Base-by-base conservation (phyloP, 257 asterid genomes). In the Nyctanthes arbortristis region DNA sequence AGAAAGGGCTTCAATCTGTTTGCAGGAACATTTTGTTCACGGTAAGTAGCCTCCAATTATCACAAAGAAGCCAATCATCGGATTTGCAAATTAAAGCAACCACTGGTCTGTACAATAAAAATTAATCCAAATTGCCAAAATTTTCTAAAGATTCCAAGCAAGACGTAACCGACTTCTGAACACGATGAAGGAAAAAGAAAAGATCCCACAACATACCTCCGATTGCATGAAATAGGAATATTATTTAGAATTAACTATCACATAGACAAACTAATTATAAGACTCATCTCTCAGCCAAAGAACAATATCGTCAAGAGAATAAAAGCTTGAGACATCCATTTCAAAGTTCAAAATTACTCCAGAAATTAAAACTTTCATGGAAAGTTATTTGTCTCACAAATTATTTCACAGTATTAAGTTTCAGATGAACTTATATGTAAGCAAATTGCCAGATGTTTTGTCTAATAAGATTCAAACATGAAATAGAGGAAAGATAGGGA, bases 1-100 rank as follows among this genome's bases (percentile, higher is more conserved):
- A 79, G 93, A 92, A 79, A 92, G 92, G 56, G 75, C 79, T 84
- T 88, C 89, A 57, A 88, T 82, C 98, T 92, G 80, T 80, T 79
- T 65, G 68, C 37, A 75, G 54, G 67, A 80, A 77, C 68, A 81
- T 60, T 68, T 67, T 65, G 49, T 58, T 56, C 59, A 18, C 52
- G 30, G 66, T 65, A 45, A 65, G 76, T 68, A 56, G 75, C 61
- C 68, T 63, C 47, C 80, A 68, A 71, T 57, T 68, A 60, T 68
- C 80, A 74, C 58, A 47, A 61, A 18, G 58, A 49, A 49, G 58
- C 24, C 55, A n/a, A 24, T 45, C n/a, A 45, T 25, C 59, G 27
- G 29, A 52, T 43, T 35, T 63, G 56, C 60, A 24, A 47, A 61
- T 40, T 20, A 65, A 61, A 63, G 57, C 20, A 64, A 31, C 47